Base-by-base conservation (phyloP, 106 monocot species). In the Gastrodia elata region DNA sequence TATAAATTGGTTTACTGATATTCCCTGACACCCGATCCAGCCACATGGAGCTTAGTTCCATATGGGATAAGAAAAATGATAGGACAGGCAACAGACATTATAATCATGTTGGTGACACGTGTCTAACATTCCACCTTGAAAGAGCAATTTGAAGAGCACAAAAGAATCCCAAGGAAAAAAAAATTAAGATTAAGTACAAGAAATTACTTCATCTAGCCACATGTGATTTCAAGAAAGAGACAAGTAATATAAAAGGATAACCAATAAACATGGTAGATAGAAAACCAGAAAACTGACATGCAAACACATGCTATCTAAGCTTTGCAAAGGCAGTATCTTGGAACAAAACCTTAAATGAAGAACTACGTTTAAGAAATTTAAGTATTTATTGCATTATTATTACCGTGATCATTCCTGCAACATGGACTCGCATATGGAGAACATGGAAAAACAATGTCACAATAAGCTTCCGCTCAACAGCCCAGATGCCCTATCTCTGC, bases 391-490 rank as follows among this genome's bases (percentile, higher is more conserved):
- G 55, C 55, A 55, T 55, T 55, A 67, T 67, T 67, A 67, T 67
- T 67, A 67, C 34, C 67, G 24, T 37, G 7, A 67, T 67, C 35
- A 67, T 35, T 67, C 20, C 15, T 64, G 39, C 37, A 58, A 73
- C 44, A 73, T 48, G 34, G 24, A 33, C 22, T 27, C 36, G 59
- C 56, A 73, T 33, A 25, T 57, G 34, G 61, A 58, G 18, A 27
- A 15, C 42, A 64, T 49, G 64, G 74, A 68, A 49, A 40, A 59
- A 52, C 14, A 25, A 74, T 73, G 26, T 83, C 73, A 85, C 38
- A 74, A 77, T 10, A 80, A 70, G 28, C 78, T 84, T 69, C 85
- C 38, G 58, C 52, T 75, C 32, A 82, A 38, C 20, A 88, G 41
- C 22, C 71, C 78, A 33, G 72, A 38, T 15, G 76, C 18, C 72